Evolutionary conservation across 768 basidiomycete genomes (phyloP).

Genomic region (Xerocomellus intermedius): DNA sequence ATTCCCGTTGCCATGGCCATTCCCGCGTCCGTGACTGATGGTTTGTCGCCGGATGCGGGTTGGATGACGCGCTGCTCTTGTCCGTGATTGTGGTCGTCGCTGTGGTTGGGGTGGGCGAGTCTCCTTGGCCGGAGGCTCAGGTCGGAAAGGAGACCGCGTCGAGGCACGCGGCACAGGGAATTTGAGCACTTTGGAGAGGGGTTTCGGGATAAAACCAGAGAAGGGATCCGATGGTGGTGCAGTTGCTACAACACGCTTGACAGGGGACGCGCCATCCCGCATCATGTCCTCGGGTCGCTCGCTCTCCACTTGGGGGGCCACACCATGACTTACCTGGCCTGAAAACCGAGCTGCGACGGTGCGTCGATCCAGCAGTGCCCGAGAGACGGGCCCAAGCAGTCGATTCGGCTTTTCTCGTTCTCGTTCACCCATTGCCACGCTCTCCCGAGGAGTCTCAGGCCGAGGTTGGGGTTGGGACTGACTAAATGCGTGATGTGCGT

Average conservation of each 20-base stretch:
- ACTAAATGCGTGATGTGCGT: slow-evolving; percentile 17
- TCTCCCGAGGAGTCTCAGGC: not conserved
- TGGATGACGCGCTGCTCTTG: slow-evolving; percentile 9
- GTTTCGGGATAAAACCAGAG: not conserved
- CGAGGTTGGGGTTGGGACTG: not conserved
- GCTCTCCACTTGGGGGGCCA: not conserved
- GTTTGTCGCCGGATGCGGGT: slow-evolving; percentile 19
- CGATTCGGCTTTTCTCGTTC: not conserved
- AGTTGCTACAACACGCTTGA: not conserved
- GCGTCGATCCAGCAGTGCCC: not conserved
- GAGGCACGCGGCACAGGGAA: slow-evolving; percentile 19
- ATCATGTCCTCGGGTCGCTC: not conserved
- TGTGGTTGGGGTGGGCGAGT: not conserved
- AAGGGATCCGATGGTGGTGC: not conserved
- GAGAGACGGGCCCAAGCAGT: not conserved
- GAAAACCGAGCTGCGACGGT: not conserved
- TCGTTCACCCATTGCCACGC: not conserved
- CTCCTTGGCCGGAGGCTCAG: not conserved
- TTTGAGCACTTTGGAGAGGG: not conserved
- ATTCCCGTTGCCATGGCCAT: not conserved
- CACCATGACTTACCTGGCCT: not conserved
- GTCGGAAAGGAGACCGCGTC: slow-evolving; percentile 21
- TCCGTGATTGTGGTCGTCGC: not conserved
- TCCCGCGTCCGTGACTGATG: not conserved
- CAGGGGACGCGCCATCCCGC: not conserved